A percentile compares a stretch with the other conserved stretches of the same genome.
Evolutionary conservation across 1,284 basidiomycete species (phyloP).

Genomic region (Ceratobasidium sp.): DNA sequence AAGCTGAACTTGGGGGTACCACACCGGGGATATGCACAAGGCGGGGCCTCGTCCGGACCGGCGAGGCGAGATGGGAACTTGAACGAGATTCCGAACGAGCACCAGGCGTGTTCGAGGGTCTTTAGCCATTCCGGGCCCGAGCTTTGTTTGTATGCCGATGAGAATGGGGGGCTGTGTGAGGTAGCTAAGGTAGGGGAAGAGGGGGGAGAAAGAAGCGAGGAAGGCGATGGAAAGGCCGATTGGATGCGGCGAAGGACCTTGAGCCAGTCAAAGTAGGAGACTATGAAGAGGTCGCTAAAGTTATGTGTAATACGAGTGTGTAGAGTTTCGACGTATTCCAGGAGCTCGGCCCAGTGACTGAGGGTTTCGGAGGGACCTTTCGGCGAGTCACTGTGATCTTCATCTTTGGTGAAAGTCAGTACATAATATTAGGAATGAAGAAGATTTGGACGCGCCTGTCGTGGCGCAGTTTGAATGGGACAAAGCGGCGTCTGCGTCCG

Average conservation of each 20-base stretch:
- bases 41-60: not conserved
- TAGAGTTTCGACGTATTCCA: no score
- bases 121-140: not conserved
- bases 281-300: no score
- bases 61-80: not conserved
- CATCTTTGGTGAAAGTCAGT: not conserved
- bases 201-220: not conserved
- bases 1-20: not conserved
- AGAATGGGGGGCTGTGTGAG: not conserved
- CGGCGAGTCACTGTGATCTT: not conserved
- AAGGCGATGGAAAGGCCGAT: no score
- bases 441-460: no score
- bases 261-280: no score
- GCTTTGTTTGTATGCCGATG: not conserved
- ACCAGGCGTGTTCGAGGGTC: not conserved
- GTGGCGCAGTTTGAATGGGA: no score
- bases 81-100: not conserved
- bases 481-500: no score
- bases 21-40: slow-evolving; percentile 6
- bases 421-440: not conserved
- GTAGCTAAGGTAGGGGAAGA: not conserved
- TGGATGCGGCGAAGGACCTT: no score
- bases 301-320: no score
- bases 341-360: not conserved
- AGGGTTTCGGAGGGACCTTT: not conserved